These are phyloP conservation scores for Trapa bicornis DNA, from an alignment of 345 rosid genomes.

Conservation along the genomic window DNA sequence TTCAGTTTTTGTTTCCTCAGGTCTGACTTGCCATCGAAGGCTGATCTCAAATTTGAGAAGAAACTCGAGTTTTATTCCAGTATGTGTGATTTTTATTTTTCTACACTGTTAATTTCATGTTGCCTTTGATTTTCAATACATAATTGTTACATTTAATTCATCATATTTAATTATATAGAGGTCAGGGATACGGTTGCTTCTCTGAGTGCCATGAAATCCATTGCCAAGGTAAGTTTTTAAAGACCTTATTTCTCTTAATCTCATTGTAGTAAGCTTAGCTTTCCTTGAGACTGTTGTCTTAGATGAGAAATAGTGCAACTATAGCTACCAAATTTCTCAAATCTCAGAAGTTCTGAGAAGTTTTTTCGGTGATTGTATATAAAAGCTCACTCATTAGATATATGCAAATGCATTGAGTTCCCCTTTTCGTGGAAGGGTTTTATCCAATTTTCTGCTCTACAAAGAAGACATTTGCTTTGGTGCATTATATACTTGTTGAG, in stretches of 20 bases:
- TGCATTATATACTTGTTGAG: not conserved
- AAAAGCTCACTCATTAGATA: not conserved
- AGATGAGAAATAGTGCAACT: not conserved
- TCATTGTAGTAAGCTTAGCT: not conserved
- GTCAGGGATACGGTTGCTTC: conserved; percentile 46
- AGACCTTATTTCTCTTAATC: not conserved
- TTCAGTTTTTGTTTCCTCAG: conserved; percentile 6
- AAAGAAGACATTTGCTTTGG: conserved; percentile 18
- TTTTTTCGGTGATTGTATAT: not conserved
- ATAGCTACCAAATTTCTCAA: not conserved
- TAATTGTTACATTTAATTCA: not conserved
- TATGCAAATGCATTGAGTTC: not conserved
- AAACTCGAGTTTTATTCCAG: conserved; percentile 49
- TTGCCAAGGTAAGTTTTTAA: conserved; percentile 29
- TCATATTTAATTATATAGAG: conserved; percentile 27
- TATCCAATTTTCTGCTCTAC: conserved; percentile 5
- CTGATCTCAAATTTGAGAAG: conserved; percentile 47
- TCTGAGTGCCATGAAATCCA: conserved; percentile 38
- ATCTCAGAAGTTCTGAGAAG: not conserved
- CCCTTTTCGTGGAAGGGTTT: not conserved
- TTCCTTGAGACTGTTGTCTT: not conserved
- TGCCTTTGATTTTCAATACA: not conserved
- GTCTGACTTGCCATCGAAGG: conserved; percentile 18
- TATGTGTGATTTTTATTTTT: conserved; percentile 9
- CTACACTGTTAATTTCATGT: not conserved